phyloP scores from a whole-genome alignment of 2,329 filamentous ascomycete genomes.

The Aspergillus sp. region DNA sequence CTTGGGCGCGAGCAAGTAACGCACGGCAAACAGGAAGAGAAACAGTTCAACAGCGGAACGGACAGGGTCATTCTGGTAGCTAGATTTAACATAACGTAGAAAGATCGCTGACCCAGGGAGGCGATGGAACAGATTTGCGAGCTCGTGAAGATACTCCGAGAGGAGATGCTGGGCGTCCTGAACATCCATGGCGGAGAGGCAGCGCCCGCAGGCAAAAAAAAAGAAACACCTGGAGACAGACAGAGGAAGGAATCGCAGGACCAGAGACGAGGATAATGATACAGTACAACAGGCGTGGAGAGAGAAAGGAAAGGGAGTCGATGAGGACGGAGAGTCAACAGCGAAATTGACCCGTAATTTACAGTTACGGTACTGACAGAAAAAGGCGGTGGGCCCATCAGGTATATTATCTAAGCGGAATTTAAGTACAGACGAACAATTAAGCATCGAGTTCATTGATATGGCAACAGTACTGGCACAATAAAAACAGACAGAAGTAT shows the following conservation, averaged over 20 bases:
- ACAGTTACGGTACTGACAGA: neutral
- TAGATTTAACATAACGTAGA: conserved; percentile 89
- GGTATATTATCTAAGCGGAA: no score
- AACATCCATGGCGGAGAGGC: conserved; percentile 42
- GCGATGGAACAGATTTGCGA: conserved; percentile 66
- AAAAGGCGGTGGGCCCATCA: no score
- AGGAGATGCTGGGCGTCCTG: conserved; percentile 47
- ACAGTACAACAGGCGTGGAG: conserved; percentile 2
- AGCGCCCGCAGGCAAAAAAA: conserved; percentile 5
- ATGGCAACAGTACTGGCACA: conserved; percentile 17
- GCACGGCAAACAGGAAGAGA: conserved; percentile 87
- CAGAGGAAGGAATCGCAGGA: neutral
- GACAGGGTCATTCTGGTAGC: conserved; percentile 94
- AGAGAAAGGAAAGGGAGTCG: neutral
- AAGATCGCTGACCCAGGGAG: conserved; percentile 91
- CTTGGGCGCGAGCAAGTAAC: conserved; percentile 82
- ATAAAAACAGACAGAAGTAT: conserved; percentile 7
- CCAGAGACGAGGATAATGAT: neutral
- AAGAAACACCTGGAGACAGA: conserved; percentile 1
- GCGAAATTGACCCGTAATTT: neutral
- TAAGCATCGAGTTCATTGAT: conserved; percentile 26
- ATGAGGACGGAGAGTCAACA: neutral
- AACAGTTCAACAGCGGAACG: conserved; percentile 89
- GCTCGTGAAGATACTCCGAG: conserved; percentile 45
- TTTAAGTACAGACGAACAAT: conserved; percentile 8